Conservation (phyloP, 768 basidiomycete species). For the Infundibulicybe gibba region DNA sequence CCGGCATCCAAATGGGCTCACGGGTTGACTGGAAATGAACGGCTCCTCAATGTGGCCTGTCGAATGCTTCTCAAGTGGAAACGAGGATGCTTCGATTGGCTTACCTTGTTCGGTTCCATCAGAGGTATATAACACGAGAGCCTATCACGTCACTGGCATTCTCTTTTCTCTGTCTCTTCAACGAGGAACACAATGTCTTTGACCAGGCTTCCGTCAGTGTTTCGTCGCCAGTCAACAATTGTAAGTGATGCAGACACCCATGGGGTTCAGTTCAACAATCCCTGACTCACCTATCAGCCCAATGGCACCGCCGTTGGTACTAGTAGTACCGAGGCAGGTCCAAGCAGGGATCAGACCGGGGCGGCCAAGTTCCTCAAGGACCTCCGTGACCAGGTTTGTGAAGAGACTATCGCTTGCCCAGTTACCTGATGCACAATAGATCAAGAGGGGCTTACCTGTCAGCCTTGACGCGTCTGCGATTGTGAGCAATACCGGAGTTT, state of each 20-base stretch:
- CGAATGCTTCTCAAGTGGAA: no score
- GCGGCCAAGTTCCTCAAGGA: conserved; percentile 32
- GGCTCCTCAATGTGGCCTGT: no score
- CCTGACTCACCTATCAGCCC: conserved; percentile 1
- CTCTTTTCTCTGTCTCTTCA: background rate
- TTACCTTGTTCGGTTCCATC: no score
- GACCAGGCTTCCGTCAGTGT: conserved; percentile 17
- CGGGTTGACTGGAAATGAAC: no score
- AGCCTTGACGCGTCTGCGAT: conserved; percentile 34
- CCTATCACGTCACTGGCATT: background rate
- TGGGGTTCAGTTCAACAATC: no score
- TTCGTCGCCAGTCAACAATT: conserved; percentile 10
- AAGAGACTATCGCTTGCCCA: background rate
- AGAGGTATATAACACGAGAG: no score
- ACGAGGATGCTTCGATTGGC: no score
- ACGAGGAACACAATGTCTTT: conserved; percentile 11
- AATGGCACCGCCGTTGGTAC: conserved; percentile 11
- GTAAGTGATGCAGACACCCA: background rate
- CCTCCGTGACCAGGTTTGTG: conserved; percentile 37
- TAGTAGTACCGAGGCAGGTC: conserved; percentile 7
- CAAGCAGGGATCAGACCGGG: conserved; percentile 4
- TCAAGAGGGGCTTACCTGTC: conserved; percentile 38
- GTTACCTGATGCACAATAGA: conserved; percentile 18
- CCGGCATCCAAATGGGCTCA: no score
- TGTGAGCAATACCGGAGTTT: conserved; percentile 27